Conservation (phyloP, 2,329 filamentous ascomycete species). For the Microthyrium microscopicum region DNA sequence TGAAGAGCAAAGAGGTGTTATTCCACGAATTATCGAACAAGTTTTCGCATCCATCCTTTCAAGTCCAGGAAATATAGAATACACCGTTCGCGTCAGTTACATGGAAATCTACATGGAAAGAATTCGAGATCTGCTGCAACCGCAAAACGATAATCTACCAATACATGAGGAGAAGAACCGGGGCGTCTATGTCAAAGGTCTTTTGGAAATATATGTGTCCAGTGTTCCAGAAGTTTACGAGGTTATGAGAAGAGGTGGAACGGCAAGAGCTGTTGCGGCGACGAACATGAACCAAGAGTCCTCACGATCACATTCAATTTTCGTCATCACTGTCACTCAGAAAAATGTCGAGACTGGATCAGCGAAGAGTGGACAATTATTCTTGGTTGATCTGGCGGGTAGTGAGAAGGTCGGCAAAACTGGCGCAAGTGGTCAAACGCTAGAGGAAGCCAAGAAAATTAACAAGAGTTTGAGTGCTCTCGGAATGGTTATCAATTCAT, state of each 20-base stretch:
- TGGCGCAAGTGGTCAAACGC: constrained; percentile 86
- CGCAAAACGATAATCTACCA: constrained; percentile 88
- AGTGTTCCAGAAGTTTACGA: constrained; percentile 93
- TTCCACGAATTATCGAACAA: constrained; percentile 91
- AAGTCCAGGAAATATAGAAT: constrained; percentile 86
- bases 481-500: constrained; percentile 95
- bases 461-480: constrained; percentile 98
- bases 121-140: constrained; percentile 81
- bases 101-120: constrained; percentile 99
- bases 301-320: constrained; percentile 94
- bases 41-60: constrained; percentile 91
- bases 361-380: constrained; percentile 88
- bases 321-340: constrained; percentile 90
- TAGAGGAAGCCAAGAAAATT: constrained; percentile 99
- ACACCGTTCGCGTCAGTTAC: constrained; percentile 95
- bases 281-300: constrained; percentile 99
- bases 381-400: constrained; percentile 93
- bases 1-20: constrained; percentile 75
- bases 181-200: constrained; percentile 90
- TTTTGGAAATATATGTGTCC: constrained; percentile 88
- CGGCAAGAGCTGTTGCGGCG: constrained; percentile 76
- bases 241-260: constrained; percentile 85
- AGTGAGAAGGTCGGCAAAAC: constrained; percentile 99
- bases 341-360: constrained; percentile 96
- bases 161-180: constrained; percentile 97